Percentiles rank a stretch among this genome's conserved stretches.
Conservation (phyloP, 805 yeast species). For the Priceomyces melissophilus region DNA sequence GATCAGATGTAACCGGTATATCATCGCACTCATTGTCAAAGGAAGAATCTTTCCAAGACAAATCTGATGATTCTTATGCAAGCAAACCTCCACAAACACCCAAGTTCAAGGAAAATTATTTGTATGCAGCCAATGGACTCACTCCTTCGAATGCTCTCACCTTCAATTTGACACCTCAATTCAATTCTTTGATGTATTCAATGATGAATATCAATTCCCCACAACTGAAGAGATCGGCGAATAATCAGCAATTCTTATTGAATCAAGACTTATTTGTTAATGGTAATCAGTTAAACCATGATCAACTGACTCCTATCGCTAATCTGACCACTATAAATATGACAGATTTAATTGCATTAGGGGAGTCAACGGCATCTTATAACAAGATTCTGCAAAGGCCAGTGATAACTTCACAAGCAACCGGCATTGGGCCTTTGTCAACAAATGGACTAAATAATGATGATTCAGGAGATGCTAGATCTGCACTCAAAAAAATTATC, state of each 20-base stretch:
- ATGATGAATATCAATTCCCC: slow-evolving; percentile 34
- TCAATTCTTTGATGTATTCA: slow-evolving; percentile 38
- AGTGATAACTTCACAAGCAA: background rate
- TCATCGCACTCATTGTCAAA: slow-evolving; percentile 1
- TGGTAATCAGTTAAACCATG: slow-evolving; percentile 2
- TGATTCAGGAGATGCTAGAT: slow-evolving; percentile 36
- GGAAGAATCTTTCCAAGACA: slow-evolving; percentile 7
- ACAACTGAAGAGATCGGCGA: slow-evolving; percentile 16
- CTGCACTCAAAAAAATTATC: slow-evolving; percentile 35
- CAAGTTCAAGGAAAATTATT: slow-evolving; percentile 24
- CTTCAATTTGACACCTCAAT: slow-evolving; percentile 38
- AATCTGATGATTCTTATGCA: slow-evolving; percentile 1
- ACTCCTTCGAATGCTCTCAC: slow-evolving; percentile 24
- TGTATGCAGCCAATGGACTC: slow-evolving; percentile 23
- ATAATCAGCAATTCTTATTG: slow-evolving; percentile 16
- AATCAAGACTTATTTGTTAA: slow-evolving; percentile 28
- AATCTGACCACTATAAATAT: slow-evolving; percentile 12
- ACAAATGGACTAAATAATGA: slow-evolving; percentile 13
- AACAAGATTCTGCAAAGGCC: slow-evolving; percentile 1
- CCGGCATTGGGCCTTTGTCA: slow-evolving; percentile 4
- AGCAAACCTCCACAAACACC: slow-evolving; percentile 33
- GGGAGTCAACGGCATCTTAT: slow-evolving; percentile 3
- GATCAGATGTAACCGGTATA: slow-evolving; percentile 19
- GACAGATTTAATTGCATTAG: slow-evolving; percentile 18
- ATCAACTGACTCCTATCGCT: slow-evolving; percentile 2